phyloP scores from a whole-genome alignment of 2,329 filamentous ascomycete species.

The Fusarium mangiferae region DNA sequence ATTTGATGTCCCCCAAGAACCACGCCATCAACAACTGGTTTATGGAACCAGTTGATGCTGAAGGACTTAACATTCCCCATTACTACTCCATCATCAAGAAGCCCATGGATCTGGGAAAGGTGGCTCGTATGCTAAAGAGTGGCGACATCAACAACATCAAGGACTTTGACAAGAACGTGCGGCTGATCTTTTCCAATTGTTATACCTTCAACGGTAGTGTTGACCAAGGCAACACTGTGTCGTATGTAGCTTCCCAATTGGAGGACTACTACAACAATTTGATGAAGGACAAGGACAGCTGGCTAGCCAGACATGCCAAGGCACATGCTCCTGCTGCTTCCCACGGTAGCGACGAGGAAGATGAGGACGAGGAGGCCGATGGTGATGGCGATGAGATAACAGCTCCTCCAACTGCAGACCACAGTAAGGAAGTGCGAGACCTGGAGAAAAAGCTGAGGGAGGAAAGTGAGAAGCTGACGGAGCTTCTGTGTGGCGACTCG shows the following conservation, averaged over 20 bases:
- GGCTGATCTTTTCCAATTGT: slow-evolving; percentile 88
- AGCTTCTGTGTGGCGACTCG: slow-evolving; percentile 61
- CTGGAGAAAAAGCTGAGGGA: slow-evolving; percentile 63
- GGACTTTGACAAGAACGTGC: slow-evolving; percentile 86
- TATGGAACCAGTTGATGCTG: slow-evolving; percentile 86
- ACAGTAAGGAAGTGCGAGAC: slow-evolving; percentile 60
- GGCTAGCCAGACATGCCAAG: slow-evolving; percentile 79
- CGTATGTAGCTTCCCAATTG: slow-evolving; percentile 75
- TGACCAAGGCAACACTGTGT: slow-evolving; percentile 73
- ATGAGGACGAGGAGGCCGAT: slow-evolving; percentile 72
- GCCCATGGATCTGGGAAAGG: slow-evolving; percentile 93
- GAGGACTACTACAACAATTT: slow-evolving; percentile 79
- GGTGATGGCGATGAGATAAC: slow-evolving; percentile 55
- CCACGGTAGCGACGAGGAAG: slow-evolving; percentile 75
- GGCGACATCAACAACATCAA: slow-evolving; percentile 85
- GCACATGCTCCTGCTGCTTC: slow-evolving; percentile 66
- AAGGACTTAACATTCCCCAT: slow-evolving; percentile 90
- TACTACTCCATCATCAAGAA: slow-evolving; percentile 96
- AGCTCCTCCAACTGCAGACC: slow-evolving; percentile 55
- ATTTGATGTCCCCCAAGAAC: slow-evolving; percentile 81
- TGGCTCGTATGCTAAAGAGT: slow-evolving; percentile 77
- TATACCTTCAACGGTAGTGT: slow-evolving; percentile 82
- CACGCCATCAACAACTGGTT: slow-evolving; percentile 77
- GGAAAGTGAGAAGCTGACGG: slow-evolving; percentile 68
- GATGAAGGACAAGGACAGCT: slow-evolving; percentile 82